phyloP scores from a whole-genome alignment of 2,329 filamentous ascomycete genomes.

The Sclerotinia subarctica region DNA sequence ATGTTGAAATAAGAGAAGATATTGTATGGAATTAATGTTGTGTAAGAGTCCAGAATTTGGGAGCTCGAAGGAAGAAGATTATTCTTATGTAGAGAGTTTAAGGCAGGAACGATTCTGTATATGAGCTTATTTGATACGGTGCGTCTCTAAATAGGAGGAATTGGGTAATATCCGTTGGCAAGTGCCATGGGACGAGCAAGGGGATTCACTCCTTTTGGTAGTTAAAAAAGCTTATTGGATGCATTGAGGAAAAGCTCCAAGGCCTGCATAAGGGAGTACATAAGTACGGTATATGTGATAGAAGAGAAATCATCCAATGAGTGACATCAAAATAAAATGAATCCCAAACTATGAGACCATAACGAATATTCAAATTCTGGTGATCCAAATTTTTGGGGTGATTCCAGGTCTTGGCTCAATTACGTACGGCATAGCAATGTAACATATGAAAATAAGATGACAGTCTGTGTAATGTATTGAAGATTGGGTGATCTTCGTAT shows the following conservation, averaged over 20 bases:
- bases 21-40: neutral
- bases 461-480: neutral
- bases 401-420: neutral
- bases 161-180: neutral
- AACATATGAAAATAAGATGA: neutral
- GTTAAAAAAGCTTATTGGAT: neutral
- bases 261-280: neutral
- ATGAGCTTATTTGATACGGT: neutral
- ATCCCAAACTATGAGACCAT: conserved; percentile 5
- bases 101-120: neutral
- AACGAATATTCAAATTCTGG: neutral
- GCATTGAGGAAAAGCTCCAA: neutral
- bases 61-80: neutral
- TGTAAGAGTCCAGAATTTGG: conserved; percentile 6
- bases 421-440: neutral
- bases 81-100: neutral
- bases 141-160: neutral
- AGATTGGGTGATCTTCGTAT: neutral
- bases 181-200: conserved; percentile 4
- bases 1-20: conserved; percentile 1
- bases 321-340: neutral
- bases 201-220: neutral
- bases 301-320: neutral
- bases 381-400: neutral
- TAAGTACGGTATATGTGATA: neutral